These are phyloP conservation scores for Emericellopsis atlantica DNA, from an alignment of 2,329 filamentous ascomycete species.

Conservation along the genomic window DNA sequence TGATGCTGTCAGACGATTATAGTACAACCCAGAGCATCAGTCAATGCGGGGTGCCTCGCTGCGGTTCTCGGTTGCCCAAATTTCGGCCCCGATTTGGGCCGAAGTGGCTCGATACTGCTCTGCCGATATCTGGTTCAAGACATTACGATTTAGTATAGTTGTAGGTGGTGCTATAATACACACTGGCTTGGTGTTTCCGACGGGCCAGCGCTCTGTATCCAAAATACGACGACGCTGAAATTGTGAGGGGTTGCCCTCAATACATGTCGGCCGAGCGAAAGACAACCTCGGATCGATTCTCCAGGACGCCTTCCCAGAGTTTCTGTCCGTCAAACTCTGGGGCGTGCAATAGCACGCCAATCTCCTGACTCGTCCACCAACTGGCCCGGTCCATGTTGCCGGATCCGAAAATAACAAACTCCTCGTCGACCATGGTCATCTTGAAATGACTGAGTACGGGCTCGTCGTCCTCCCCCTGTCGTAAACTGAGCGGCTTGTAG, in stretches of 20 bases:
- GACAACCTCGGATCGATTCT: slow-evolving; percentile 19
- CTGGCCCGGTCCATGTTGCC: slow-evolving; percentile 78
- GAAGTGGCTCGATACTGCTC: too few species aligned
- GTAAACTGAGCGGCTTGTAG: slow-evolving; percentile 30
- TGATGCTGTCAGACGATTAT: too few species aligned
- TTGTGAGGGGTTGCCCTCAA: background rate
- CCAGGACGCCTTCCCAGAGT: slow-evolving; percentile 25
- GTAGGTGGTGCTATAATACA: background rate
- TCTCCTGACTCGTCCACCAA: slow-evolving; percentile 78
- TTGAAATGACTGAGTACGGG: slow-evolving; percentile 70
- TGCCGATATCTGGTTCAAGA: too few species aligned
- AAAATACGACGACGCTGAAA: too few species aligned
- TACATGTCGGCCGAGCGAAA: slow-evolving; percentile 11
- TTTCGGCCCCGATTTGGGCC: too few species aligned
- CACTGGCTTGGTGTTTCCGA: too few species aligned
- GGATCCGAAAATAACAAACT: slow-evolving; percentile 59
- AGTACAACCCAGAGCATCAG: too few species aligned
- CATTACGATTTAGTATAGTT: too few species aligned
- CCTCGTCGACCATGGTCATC: slow-evolving; percentile 58
- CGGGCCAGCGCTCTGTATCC: too few species aligned
- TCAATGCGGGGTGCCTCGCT: too few species aligned
- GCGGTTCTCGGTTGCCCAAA: too few species aligned
- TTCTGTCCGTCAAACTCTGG: slow-evolving; percentile 20
- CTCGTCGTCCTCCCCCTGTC: slow-evolving; percentile 27
- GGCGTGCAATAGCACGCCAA: slow-evolving; percentile 51